These are phyloP conservation scores for Microdochium bolleyi DNA, from an alignment of 2,329 filamentous ascomycete genomes.

Conservation along the genomic window DNA sequence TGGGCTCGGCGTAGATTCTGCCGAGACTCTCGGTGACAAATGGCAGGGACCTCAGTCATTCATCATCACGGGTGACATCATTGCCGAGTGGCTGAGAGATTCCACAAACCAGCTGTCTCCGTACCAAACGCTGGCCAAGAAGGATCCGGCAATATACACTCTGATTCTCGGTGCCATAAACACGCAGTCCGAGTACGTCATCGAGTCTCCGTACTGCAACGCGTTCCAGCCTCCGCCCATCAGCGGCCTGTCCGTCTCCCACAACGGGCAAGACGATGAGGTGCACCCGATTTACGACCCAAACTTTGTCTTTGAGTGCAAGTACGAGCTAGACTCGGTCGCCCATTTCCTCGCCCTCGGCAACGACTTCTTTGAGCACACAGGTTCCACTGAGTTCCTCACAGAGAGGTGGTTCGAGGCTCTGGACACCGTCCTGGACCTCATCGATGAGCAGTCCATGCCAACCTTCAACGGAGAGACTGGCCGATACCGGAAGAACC, in stretches of 20 bases:
- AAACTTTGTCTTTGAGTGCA: constrained; percentile 88
- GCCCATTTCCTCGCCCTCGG: constrained; percentile 81
- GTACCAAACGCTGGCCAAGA: constrained; percentile 78
- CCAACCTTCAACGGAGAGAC: constrained; percentile 70
- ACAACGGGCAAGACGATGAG: constrained; percentile 73
- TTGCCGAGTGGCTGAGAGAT: constrained; percentile 87
- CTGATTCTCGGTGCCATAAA: constrained; percentile 91
- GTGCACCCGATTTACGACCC: constrained; percentile 87
- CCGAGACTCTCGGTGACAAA: not conserved
- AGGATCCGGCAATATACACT: constrained; percentile 68
- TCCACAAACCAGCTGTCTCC: constrained; percentile 90
- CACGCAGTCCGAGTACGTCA: constrained; percentile 91
- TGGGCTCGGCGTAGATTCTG: constrained; percentile 20
- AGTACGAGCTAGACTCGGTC: constrained; percentile 95
- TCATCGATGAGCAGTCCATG: constrained; percentile 70
- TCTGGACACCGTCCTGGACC: constrained; percentile 62
- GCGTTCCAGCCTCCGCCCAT: constrained; percentile 93
- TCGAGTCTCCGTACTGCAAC: constrained; percentile 93
- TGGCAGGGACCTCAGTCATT: constrained; percentile 89
- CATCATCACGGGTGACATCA: constrained; percentile 88
- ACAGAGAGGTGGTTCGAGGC: constrained; percentile 72
- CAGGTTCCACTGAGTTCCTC: constrained; percentile 69
- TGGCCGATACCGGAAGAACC: constrained; percentile 58
- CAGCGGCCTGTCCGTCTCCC: constrained; percentile 61
- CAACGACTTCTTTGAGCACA: constrained; percentile 81